phyloP scores from a whole-genome alignment of 1,284 basidiomycete species.

The Cutaneotrichosporon arboriforme region DNA sequence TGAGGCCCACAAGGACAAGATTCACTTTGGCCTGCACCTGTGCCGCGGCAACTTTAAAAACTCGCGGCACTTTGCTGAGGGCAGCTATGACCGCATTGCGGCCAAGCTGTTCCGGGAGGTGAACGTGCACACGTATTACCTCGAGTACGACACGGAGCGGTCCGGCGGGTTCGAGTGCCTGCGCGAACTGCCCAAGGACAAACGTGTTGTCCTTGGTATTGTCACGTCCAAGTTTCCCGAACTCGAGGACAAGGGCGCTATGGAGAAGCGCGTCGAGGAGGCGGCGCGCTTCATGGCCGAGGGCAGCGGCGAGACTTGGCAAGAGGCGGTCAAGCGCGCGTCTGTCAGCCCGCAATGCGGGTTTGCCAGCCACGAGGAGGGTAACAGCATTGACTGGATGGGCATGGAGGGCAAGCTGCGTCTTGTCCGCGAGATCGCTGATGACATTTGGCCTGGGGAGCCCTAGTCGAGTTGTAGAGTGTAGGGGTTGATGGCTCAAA shows the following conservation, averaged over 20 bases:
- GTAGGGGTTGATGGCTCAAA: too few species aligned
- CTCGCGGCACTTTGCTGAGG: constrained; percentile 64
- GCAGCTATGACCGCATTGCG: constrained; percentile 69
- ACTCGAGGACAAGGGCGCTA: constrained; percentile 59
- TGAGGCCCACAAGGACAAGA: constrained; percentile 57
- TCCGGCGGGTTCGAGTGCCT: constrained; percentile 67
- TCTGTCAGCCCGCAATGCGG: constrained; percentile 39
- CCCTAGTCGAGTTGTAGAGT: constrained; percentile 4
- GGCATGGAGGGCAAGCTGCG: constrained; percentile 37
- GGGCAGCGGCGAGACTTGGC: constrained; percentile 15
- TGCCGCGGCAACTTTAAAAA: constrained; percentile 70
- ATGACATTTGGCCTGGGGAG: constrained; percentile 34
- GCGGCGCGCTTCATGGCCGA: constrained; percentile 55
- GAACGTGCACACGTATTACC: constrained; percentile 68
- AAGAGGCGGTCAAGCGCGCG: constrained; percentile 29
- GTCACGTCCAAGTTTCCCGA: constrained; percentile 65
- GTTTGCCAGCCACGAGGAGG: constrained; percentile 29
- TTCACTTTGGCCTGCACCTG: constrained; percentile 66
- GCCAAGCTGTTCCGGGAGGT: constrained; percentile 62
- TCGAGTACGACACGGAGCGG: constrained; percentile 70
- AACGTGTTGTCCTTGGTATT: constrained; percentile 66
- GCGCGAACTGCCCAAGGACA: constrained; percentile 58
- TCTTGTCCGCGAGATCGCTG: constrained; percentile 30
- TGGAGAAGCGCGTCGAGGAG: constrained; percentile 59
- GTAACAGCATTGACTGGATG: constrained; percentile 34